Percentiles rank a stretch among this genome's conserved stretches.
These are phyloP conservation scores for Trichoderma pleuroti DNA, from an alignment of 2,329 filamentous ascomycete genomes.

Conservation along the genomic window DNA sequence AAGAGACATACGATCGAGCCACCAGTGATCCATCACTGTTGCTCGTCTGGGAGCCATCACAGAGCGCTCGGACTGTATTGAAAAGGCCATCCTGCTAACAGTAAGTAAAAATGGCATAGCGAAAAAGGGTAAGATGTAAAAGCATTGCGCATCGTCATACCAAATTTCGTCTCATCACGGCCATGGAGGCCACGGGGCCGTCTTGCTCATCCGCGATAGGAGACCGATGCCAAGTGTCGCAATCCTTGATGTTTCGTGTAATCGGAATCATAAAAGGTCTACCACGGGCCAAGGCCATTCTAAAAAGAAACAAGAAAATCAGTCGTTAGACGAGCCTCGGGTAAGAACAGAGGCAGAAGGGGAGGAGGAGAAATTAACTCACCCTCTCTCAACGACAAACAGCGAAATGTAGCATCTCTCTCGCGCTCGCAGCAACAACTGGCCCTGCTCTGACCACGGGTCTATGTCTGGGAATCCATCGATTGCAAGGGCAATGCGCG, in stretches of 20 bases:
- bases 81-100: slow-evolving; percentile 51
- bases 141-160: slow-evolving; percentile 35
- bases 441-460: slow-evolving; percentile 56
- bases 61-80: slow-evolving; percentile 54
- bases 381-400: slow-evolving; percentile 69
- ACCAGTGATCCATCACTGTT: slow-evolving; percentile 50
- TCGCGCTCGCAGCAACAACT: slow-evolving; percentile 58
- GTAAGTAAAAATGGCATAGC: not conserved
- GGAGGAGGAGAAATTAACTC: slow-evolving; percentile 19
- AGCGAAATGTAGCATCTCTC: slow-evolving; percentile 69
- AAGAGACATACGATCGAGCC: slow-evolving; percentile 47
- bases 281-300: slow-evolving; percentile 66
- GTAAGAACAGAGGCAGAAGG: not conserved
- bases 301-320: slow-evolving; percentile 1
- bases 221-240: slow-evolving; percentile 66
- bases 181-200: slow-evolving; percentile 68
- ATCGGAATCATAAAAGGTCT: slow-evolving; percentile 65
- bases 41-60: slow-evolving; percentile 52
- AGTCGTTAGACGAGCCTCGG: not conserved
- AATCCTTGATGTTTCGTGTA: slow-evolving; percentile 62
- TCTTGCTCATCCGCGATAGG: slow-evolving; percentile 63
- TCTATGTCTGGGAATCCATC: slow-evolving; percentile 66
- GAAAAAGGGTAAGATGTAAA: not conserved
- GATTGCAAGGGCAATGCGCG: slow-evolving; percentile 59
- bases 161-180: slow-evolving; percentile 64